These are phyloP conservation scores for Cladosporium phlei DNA, from an alignment of 2,329 filamentous ascomycete species.

Conservation along the genomic window DNA sequence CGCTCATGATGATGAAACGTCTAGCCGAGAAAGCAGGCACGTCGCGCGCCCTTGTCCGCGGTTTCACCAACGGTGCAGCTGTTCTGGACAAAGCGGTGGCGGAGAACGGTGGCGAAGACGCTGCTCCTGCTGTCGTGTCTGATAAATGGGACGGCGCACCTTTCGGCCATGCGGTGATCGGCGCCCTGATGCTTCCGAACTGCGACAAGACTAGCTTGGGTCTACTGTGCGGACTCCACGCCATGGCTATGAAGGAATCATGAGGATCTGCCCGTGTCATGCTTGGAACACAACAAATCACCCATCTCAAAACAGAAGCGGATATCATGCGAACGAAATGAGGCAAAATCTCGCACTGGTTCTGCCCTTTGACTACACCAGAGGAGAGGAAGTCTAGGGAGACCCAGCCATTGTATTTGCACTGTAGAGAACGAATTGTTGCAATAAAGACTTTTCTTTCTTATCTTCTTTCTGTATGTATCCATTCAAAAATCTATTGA, in stretches of 20 bases:
- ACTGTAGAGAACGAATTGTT: constrained; percentile 5
- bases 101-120: constrained; percentile 13
- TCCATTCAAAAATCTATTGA: too few relatives aligned
- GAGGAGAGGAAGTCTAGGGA: neutral
- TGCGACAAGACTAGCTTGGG: constrained; percentile 42
- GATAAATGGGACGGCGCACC: constrained; percentile 43
- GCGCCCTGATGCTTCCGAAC: constrained; percentile 41
- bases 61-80: constrained; percentile 18
- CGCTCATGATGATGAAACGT: constrained; percentile 43
- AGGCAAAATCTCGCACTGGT: neutral
- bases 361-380: neutral
- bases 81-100: constrained; percentile 14
- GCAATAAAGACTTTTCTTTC: too few relatives aligned
- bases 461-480: too few relatives aligned
- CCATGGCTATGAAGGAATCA: constrained; percentile 25
- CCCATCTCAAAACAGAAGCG: too few relatives aligned
- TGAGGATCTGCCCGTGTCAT: neutral
- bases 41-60: constrained; percentile 19
- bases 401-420: neutral
- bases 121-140: constrained; percentile 15
- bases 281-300: too few relatives aligned
- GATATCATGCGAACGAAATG: neutral
- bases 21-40: constrained; percentile 40
- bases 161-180: constrained; percentile 43
- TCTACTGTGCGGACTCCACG: constrained; percentile 35